These are phyloP conservation scores for Exophiala sp. DNA, from an alignment of 2,329 filamentous ascomycete genomes.

Conservation along the genomic window DNA sequence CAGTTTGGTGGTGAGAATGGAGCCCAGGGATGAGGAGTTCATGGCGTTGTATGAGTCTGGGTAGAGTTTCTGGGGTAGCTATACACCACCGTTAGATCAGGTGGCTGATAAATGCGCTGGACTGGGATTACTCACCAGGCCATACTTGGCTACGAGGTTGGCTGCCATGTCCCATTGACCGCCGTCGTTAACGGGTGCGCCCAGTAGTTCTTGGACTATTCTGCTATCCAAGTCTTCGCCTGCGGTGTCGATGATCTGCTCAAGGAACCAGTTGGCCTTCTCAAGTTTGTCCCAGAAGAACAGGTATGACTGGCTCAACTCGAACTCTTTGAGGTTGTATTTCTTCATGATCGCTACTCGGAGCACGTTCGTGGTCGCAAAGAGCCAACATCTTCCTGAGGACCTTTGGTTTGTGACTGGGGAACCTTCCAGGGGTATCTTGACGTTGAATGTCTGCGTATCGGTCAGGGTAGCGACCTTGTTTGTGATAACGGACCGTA, in stretches of 20 bases:
- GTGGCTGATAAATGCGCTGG: no score
- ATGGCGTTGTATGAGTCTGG: constrained; percentile 78
- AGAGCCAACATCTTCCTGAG: constrained; percentile 86
- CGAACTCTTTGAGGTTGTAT: constrained; percentile 72
- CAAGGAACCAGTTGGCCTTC: constrained; percentile 85
- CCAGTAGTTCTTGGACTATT: constrained; percentile 67
- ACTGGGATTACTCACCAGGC: constrained; percentile 51
- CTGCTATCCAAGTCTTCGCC: constrained; percentile 68
- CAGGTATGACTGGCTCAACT: constrained; percentile 82
- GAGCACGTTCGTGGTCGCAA: constrained; percentile 87
- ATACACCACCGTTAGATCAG: not conserved
- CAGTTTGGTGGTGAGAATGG: constrained; percentile 75
- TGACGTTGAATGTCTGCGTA: constrained; percentile 77
- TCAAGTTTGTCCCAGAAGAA: constrained; percentile 96
- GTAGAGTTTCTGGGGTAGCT: constrained; percentile 71
- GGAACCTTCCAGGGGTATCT: constrained; percentile 74
- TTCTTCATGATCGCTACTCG: constrained; percentile 83
- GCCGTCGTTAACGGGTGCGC: constrained; percentile 70
- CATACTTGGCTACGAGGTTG: constrained; percentile 82
- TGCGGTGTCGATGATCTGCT: constrained; percentile 74
- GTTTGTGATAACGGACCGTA: constrained; percentile 63
- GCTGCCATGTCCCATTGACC: constrained; percentile 92
- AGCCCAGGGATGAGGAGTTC: constrained; percentile 67
- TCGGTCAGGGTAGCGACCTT: constrained; percentile 62
- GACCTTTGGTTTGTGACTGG: constrained; percentile 82